Conservation (phyloP, 73 alveolate species). For the Paramecium sonneborni region DNA sequence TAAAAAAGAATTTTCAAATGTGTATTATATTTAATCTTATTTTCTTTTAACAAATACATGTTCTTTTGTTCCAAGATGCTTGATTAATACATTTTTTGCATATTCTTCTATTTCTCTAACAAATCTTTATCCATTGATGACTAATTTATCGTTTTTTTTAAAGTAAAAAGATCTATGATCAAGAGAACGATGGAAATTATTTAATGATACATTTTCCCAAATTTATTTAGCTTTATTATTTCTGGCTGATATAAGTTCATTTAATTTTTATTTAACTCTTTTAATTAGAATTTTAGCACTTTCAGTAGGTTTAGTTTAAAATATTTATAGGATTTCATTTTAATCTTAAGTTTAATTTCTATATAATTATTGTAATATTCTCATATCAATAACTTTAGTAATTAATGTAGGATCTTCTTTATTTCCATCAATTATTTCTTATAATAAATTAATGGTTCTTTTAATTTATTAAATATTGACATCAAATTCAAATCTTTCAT, state of each 20-base stretch:
- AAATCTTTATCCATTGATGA: conserved; percentile 26
- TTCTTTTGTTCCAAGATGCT: conserved; percentile 39
- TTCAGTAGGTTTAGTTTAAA: conserved; percentile 62
- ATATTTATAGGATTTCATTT: conserved; percentile 60
- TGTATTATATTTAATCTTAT: background rate
- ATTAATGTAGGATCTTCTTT: conserved; percentile 29
- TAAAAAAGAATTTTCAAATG: background rate
- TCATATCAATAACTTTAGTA: conserved; percentile 55
- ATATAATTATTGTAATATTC: conserved; percentile 50
- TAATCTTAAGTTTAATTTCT: conserved; percentile 60
- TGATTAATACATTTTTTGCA: conserved; percentile 29
- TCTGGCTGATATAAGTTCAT: conserved; percentile 59
- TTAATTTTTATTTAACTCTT: conserved; percentile 61
- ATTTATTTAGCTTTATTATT: conserved; percentile 47
- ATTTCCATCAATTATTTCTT: conserved; percentile 22
- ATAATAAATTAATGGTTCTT: conserved; percentile 61
- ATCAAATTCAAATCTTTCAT: conserved; percentile 75
- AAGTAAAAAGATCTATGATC: conserved; percentile 74
- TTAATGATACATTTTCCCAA: conserved; percentile 69
- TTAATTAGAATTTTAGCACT: conserved; percentile 60
- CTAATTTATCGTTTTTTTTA: conserved; percentile 66
- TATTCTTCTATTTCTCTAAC: conserved; percentile 52
- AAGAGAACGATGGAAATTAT: conserved; percentile 67
- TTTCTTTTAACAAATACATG: conserved; percentile 22
- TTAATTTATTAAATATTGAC: conserved; percentile 53